Evolutionary conservation across 345 rosid genomes (phyloP).

Genomic region (Citrus sp.): DNA sequence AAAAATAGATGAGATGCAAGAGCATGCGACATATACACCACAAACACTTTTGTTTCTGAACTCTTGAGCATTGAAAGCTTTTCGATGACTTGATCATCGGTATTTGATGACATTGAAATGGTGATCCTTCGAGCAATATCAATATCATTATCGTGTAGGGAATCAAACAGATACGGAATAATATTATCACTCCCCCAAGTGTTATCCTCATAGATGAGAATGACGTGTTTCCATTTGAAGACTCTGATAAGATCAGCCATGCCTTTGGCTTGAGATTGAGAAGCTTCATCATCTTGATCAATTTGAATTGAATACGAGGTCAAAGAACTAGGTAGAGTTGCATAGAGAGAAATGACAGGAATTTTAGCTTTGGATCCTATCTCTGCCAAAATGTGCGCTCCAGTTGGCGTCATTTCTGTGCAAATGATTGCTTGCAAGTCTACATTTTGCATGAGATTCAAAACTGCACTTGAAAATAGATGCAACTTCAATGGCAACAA

Average conservation of each 20-base stretch:
- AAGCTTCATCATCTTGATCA: constrained; percentile 15
- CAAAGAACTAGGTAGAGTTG: background rate
- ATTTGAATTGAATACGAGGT: constrained; percentile 22
- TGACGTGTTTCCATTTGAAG: constrained; percentile 28
- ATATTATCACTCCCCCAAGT: background rate
- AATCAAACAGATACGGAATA: constrained; percentile 3
- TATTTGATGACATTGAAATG: constrained; percentile 11
- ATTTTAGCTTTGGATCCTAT: constrained; percentile 26
- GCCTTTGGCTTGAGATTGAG: constrained; percentile 25
- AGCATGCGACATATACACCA: constrained; percentile 25
- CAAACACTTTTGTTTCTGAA: constrained; percentile 10
- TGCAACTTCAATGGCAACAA: too few species aligned
- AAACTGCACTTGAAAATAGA: background rate
- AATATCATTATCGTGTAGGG: constrained; percentile 6
- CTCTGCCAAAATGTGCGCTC: background rate
- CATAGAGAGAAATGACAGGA: constrained; percentile 13
- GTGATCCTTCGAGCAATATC: background rate
- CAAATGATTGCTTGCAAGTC: background rate
- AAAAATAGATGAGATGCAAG: constrained; percentile 21
- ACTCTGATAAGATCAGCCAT: constrained; percentile 17
- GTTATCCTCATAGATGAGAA: constrained; percentile 29
- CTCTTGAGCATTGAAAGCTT: constrained; percentile 13
- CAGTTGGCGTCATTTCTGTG: background rate
- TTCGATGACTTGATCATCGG: constrained; percentile 5
- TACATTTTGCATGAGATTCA: background rate